These are phyloP conservation scores for Micractinium sp. DNA, from an alignment of 139 green algal species.

Conservation along the genomic window DNA sequence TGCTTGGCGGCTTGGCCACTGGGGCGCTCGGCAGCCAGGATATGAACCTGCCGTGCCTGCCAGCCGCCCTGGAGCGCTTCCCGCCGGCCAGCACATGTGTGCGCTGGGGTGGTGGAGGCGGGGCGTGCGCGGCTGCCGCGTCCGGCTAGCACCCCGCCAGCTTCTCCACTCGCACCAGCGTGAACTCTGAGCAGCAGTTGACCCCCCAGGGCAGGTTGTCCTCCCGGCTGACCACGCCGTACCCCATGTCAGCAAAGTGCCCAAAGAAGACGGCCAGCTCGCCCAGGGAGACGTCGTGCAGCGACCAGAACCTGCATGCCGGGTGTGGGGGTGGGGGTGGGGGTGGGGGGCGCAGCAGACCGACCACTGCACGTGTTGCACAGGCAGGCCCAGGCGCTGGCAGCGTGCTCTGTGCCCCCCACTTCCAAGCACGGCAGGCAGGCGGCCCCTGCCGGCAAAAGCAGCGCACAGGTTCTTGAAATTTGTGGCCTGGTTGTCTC, in stretches of 20 bases:
- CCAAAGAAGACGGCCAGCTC: constrained; percentile 39
- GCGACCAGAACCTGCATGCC: constrained; percentile 10
- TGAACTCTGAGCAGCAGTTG: constrained; percentile 19
- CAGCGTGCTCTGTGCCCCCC: background rate
- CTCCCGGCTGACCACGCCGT: constrained; percentile 31
- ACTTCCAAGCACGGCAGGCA: background rate
- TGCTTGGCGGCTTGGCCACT: too few species aligned
- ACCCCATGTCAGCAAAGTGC: constrained; percentile 34
- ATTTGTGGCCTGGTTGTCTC: too few species aligned
- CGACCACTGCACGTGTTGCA: background rate
- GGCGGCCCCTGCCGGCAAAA: background rate
- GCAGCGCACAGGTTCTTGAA: too few species aligned
- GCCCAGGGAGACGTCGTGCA: constrained; percentile 26
- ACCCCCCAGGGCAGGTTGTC: constrained; percentile 24
- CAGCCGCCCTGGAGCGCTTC: too few species aligned
- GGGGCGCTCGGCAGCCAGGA: too few species aligned
- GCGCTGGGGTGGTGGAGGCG: too few species aligned
- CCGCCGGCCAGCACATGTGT: too few species aligned
- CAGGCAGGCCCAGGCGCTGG: background rate
- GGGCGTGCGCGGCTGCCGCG: too few species aligned
- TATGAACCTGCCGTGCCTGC: too few species aligned
- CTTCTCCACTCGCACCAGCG: background rate
- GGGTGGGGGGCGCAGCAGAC: background rate
- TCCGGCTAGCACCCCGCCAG: background rate
- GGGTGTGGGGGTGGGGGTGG: background rate